A percentile compares a stretch with the other conserved stretches of the same genome.
Conservation (phyloP, 257 asterid genomes). For the Solanum pennellii region DNA sequence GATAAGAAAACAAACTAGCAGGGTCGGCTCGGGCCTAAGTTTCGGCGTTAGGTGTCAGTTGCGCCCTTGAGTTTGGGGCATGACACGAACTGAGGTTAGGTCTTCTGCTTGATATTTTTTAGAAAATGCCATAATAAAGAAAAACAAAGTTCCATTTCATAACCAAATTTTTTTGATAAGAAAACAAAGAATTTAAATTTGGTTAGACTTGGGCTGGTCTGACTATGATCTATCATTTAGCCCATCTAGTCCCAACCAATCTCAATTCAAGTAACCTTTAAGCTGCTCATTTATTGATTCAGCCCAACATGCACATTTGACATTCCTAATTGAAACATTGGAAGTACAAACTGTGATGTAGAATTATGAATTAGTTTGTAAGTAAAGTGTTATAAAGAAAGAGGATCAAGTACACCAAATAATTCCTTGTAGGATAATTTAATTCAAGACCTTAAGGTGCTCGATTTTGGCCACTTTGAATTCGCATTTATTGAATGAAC, state of each 20-base stretch:
- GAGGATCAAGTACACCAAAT: background rate
- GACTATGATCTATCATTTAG: background rate
- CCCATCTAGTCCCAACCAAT: background rate
- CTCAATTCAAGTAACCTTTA: background rate
- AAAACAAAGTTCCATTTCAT: background rate
- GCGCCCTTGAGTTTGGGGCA: background rate
- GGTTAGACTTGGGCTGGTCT: background rate
- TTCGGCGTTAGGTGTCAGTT: background rate
- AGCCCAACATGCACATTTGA: background rate
- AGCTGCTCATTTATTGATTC: background rate
- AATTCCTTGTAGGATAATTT: background rate
- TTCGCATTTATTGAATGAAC: background rate
- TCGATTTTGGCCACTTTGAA: background rate
- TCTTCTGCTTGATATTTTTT: background rate
- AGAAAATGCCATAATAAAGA: background rate
- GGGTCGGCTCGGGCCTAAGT: background rate
- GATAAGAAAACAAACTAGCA: background rate
- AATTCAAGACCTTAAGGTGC: background rate
- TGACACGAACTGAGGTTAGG: background rate
- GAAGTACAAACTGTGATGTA: background rate
- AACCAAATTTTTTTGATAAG: background rate
- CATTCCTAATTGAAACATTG: background rate
- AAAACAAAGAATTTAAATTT: background rate
- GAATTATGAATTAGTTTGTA: background rate
- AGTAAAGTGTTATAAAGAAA: background rate